A percentile compares a stretch with the other conserved stretches of the same genome.
Evolutionary conservation across 768 basidiomycete species (phyloP).

Genomic region (Amyloporia xantha): DNA sequence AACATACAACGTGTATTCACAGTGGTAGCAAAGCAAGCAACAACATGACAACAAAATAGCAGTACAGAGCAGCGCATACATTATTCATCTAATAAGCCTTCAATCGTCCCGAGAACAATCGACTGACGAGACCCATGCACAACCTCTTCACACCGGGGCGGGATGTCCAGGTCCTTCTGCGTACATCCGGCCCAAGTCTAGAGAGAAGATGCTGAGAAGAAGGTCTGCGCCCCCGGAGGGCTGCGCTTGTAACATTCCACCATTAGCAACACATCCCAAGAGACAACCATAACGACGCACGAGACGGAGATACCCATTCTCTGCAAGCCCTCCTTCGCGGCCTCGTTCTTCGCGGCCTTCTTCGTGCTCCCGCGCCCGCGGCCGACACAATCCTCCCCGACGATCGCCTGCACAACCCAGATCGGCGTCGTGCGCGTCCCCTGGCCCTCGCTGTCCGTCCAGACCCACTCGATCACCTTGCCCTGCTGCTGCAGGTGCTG

Average conservation of each 20-base stretch:
- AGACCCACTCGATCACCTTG: slow-evolving; percentile 65
- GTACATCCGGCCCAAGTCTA: slow-evolving; percentile 26
- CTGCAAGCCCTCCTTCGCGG: slow-evolving; percentile 63
- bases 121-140: slow-evolving; percentile 33
- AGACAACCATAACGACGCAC: slow-evolving; percentile 21
- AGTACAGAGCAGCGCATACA: not conserved
- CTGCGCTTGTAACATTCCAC: not conserved
- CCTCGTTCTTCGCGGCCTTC: slow-evolving; percentile 75
- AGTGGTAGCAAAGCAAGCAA: too few species aligned
- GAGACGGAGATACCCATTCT: slow-evolving; percentile 35
- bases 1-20: too few species aligned
- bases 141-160: slow-evolving; percentile 60
- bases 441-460: slow-evolving; percentile 39
- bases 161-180: slow-evolving; percentile 35
- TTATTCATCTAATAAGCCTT: not conserved
- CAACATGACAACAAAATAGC: slow-evolving; percentile 4
- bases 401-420: slow-evolving; percentile 62
- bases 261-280: not conserved
- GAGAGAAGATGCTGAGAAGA: slow-evolving; percentile 21
- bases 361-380: slow-evolving; percentile 67
- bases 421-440: slow-evolving; percentile 65
- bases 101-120: not conserved
- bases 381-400: slow-evolving; percentile 56
- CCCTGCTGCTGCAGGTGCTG: slow-evolving; percentile 59
- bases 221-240: not conserved